phyloP scores from a whole-genome alignment of 805 yeast species.

The Saccharomyces jurei region DNA sequence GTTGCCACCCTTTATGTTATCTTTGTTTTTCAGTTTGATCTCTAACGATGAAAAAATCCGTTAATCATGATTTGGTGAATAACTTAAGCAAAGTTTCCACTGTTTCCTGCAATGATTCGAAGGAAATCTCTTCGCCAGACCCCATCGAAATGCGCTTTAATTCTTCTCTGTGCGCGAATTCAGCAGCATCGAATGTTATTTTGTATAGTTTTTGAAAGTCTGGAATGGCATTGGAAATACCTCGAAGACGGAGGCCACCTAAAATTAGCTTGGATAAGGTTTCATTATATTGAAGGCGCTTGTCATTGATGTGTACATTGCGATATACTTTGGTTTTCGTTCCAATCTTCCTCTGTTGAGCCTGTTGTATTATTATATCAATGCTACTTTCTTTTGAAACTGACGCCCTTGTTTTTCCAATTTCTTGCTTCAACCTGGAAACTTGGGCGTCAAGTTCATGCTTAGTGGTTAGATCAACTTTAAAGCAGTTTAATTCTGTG shows the following conservation, averaged over 20 bases:
- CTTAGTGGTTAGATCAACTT: slow-evolving; percentile 4
- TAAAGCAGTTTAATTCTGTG: slow-evolving; percentile 2
- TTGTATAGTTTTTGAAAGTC: slow-evolving; percentile 31
- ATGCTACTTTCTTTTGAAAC: slow-evolving; percentile 8
- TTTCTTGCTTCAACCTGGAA: neutral
- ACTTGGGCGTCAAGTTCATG: slow-evolving; percentile 5
- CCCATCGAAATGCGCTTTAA: slow-evolving; percentile 7
- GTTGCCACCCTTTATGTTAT: neutral
- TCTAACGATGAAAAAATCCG: neutral
- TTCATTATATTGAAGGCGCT: slow-evolving; percentile 22
- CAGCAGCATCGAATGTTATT: slow-evolving; percentile 32
- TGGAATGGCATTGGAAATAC: slow-evolving; percentile 24
- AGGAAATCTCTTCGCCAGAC: slow-evolving; percentile 15
- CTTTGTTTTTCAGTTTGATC: neutral
- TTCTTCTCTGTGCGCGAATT: slow-evolving; percentile 32
- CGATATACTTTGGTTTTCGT: slow-evolving; percentile 11
- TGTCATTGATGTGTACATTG: slow-evolving; percentile 19
- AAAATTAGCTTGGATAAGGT: slow-evolving; percentile 30
- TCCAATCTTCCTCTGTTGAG: slow-evolving; percentile 10
- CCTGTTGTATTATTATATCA: slow-evolving; percentile 17
- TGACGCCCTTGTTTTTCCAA: neutral
- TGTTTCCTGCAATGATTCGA: slow-evolving; percentile 30
- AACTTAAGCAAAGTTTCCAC: slow-evolving; percentile 31
- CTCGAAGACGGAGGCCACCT: slow-evolving; percentile 32
- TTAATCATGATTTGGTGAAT: slow-evolving; percentile 22